Evolutionary conservation across 768 basidiomycete species (phyloP).

Genomic region (Lyophyllum atratum): DNA sequence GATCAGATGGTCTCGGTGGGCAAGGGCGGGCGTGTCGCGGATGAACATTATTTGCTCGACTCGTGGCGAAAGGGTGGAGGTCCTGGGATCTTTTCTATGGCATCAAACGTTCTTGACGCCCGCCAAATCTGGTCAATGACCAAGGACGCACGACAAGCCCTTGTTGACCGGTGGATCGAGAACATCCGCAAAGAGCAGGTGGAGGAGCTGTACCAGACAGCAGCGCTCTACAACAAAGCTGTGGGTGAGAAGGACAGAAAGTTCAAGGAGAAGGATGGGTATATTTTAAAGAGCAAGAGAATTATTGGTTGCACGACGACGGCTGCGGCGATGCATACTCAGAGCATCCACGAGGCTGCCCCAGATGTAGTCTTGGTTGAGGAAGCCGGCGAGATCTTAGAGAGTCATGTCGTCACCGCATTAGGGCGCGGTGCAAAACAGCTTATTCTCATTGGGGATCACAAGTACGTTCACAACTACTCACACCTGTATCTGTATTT

Average conservation of each 20-base stretch:
- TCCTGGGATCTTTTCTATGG: conserved; percentile 1
- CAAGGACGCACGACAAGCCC: background rate
- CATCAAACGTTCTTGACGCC: background rate
- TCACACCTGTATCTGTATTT: too few relatives aligned
- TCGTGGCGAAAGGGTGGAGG: conserved; percentile 2
- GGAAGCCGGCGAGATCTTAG: conserved; percentile 74
- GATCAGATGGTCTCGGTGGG: conserved; percentile 1
- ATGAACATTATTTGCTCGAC: conserved; percentile 4
- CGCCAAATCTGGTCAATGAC: conserved; percentile 9
- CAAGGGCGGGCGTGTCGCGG: background rate
- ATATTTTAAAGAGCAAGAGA: conserved; percentile 44
- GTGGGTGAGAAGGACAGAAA: conserved; percentile 36
- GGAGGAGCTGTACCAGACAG: conserved; percentile 23
- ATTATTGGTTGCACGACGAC: conserved; percentile 74
- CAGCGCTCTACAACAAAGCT: conserved; percentile 40
- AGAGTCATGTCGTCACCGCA: conserved; percentile 65
- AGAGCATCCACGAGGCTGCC: conserved; percentile 43
- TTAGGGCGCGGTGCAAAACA: conserved; percentile 47
- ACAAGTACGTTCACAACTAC: conserved; percentile 49
- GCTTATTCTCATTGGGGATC: conserved; percentile 71
- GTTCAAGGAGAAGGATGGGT: conserved; percentile 33
- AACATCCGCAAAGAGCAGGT: conserved; percentile 5
- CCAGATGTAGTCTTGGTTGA: conserved; percentile 65
- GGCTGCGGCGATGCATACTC: conserved; percentile 61
- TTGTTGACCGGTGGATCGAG: background rate